These are phyloP conservation scores for Thalia dealbata DNA, from an alignment of 176 grass and related monocot species.

Conservation along the genomic window DNA sequence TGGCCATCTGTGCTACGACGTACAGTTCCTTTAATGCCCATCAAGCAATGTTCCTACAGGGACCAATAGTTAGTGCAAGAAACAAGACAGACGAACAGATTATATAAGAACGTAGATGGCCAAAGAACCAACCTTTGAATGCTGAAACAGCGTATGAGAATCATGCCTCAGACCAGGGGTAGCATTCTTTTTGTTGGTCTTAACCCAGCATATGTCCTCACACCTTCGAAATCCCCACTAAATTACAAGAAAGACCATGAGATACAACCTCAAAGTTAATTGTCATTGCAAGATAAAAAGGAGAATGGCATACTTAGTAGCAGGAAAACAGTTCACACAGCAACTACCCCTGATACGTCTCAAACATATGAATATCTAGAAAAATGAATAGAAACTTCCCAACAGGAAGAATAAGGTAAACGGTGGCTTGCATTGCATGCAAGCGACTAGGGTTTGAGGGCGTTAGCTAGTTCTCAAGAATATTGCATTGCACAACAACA, in stretches of 20 bases:
- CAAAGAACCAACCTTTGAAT: constrained; percentile 54
- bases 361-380: not conserved
- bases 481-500: not conserved
- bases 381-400: not conserved
- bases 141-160: constrained; percentile 76
- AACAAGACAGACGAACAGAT: not conserved
- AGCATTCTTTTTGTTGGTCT: constrained; percentile 96
- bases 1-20: constrained; percentile 95
- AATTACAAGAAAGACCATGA: constrained; percentile 12
- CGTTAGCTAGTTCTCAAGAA: not conserved
- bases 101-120: not conserved
- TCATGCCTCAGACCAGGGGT: constrained; percentile 72
- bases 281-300: not conserved
- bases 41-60: constrained; percentile 89
- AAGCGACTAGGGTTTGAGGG: not conserved
- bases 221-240: constrained; percentile 98
- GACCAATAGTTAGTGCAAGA: constrained; percentile 1
- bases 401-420: not conserved
- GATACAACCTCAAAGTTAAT: not conserved
- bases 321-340: not conserved
- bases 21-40: constrained; percentile 99
- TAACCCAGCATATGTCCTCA: constrained; percentile 95
- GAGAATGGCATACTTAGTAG: not conserved
- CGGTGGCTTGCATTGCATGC: not conserved
- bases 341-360: not conserved